Percentiles rank a stretch among this genome's conserved stretches.
Evolutionary conservation across 2,329 filamentous ascomycete genomes (phyloP).

Genomic region (Leptographium procerum): DNA sequence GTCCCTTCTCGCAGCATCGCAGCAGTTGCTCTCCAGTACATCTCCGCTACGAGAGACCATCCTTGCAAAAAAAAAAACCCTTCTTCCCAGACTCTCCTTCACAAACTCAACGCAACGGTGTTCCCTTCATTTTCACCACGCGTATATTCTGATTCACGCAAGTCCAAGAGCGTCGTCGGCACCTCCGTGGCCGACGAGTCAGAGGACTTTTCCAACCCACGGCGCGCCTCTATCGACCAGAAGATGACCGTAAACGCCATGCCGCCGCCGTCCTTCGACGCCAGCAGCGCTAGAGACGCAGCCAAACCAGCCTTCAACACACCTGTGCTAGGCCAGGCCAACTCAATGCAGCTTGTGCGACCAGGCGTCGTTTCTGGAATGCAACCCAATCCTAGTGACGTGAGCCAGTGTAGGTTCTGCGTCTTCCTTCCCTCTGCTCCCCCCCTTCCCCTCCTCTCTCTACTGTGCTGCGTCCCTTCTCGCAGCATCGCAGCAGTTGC

Average conservation of each 20-base stretch:
- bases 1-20: background rate
- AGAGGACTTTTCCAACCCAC: constrained; percentile 40
- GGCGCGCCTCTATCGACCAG: constrained; percentile 42
- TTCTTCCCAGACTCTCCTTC: background rate
- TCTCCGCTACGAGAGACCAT: no score
- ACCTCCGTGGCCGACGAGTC: constrained; percentile 50
- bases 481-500: background rate
- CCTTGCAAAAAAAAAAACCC: no score
- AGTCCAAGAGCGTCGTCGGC: constrained; percentile 55
- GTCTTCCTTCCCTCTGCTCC: no score
- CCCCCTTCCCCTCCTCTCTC: background rate
- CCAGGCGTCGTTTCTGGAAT: constrained; percentile 56
- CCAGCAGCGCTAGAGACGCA: constrained; percentile 18
- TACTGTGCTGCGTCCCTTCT: constrained; percentile 2
- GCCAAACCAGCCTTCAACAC: constrained; percentile 32
- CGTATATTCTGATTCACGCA: constrained; percentile 58
- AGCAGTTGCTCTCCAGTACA: background rate
- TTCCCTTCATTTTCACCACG: background rate
- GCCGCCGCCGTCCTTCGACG: constrained; percentile 37
- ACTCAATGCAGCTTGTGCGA: constrained; percentile 58
- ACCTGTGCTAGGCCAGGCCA: constrained; percentile 36
- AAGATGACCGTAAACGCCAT: constrained; percentile 38
- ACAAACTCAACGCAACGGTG: background rate
- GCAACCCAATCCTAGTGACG: constrained; percentile 48
- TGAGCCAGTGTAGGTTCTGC: constrained; percentile 61